Evolutionary conservation across 2,329 filamentous ascomycete genomes (phyloP).

Genomic region (Trichoderma oligosporum): DNA sequence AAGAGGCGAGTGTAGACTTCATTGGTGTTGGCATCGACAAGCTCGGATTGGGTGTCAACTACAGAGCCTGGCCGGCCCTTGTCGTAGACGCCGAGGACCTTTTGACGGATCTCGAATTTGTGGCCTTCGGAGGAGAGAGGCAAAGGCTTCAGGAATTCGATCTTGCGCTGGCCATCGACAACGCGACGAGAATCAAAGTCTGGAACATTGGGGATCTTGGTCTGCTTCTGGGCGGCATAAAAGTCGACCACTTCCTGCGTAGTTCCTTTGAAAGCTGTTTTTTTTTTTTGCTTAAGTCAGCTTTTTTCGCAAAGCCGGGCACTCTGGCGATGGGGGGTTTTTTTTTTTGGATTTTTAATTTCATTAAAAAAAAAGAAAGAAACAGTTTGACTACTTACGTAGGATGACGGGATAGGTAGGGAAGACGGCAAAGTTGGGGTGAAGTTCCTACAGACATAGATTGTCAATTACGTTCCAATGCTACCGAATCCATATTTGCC

Average conservation of each 20-base stretch:
- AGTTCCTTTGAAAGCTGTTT: slow-evolving; percentile 68
- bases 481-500: neutral
- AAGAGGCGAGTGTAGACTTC: slow-evolving; percentile 69
- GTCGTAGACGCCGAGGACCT: slow-evolving; percentile 82
- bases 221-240: slow-evolving; percentile 64
- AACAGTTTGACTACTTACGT: slow-evolving; percentile 44
- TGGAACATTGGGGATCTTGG: slow-evolving; percentile 70
- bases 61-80: slow-evolving; percentile 82
- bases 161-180: slow-evolving; percentile 79
- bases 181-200: slow-evolving; percentile 70
- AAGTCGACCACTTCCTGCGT: slow-evolving; percentile 79
- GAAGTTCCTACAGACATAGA: slow-evolving; percentile 61
- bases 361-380: slow-evolving; percentile 1
- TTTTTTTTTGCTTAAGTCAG: slow-evolving; percentile 10
- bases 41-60: slow-evolving; percentile 71
- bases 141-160: slow-evolving; percentile 72
- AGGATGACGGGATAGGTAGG: slow-evolving; percentile 84
- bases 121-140: slow-evolving; percentile 67
- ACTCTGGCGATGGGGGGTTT: neutral
- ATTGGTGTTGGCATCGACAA: slow-evolving; percentile 65
- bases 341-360: too few relatives aligned
- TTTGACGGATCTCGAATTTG: slow-evolving; percentile 71
- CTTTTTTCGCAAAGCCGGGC: neutral
- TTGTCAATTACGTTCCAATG: slow-evolving; percentile 5
- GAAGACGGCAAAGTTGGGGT: slow-evolving; percentile 82